Conservation (phyloP, 1,284 basidiomycete species). For the Fomitopsis schrenkii region DNA sequence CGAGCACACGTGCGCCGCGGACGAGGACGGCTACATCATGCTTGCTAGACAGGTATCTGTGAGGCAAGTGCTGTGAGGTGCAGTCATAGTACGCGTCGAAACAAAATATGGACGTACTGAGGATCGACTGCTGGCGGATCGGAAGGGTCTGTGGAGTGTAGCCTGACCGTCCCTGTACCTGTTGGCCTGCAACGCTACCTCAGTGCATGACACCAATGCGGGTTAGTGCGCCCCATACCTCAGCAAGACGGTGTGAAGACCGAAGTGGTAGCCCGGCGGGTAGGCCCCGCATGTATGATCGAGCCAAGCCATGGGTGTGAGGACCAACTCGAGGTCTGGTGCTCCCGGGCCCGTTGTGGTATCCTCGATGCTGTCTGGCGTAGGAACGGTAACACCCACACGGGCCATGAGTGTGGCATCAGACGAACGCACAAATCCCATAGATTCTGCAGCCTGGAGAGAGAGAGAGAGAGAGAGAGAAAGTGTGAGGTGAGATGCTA, state of each 20-base stretch:
- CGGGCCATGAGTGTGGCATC: slow-evolving; percentile 48
- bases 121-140: slow-evolving; percentile 42
- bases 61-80: not conserved
- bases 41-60: slow-evolving; percentile 52
- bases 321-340: slow-evolving; percentile 60
- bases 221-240: slow-evolving; percentile 16
- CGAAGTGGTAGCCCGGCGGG: slow-evolving; percentile 24
- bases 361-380: slow-evolving; percentile 37
- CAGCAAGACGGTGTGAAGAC: slow-evolving; percentile 26
- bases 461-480: not conserved
- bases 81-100: not conserved
- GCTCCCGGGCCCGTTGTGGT: slow-evolving; percentile 49
- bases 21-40: slow-evolving; percentile 54
- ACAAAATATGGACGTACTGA: slow-evolving; percentile 23
- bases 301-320: slow-evolving; percentile 41
- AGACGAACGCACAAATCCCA: slow-evolving; percentile 52
- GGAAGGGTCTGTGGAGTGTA: slow-evolving; percentile 37
- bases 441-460: slow-evolving; percentile 50
- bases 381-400: slow-evolving; percentile 25
- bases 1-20: slow-evolving; percentile 48
- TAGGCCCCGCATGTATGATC: slow-evolving; percentile 14
- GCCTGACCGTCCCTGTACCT: slow-evolving; percentile 35
- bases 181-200: slow-evolving; percentile 32
- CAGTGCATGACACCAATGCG: not conserved
- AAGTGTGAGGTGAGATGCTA: not conserved